Evolutionary conservation across 2,329 filamentous ascomycete genomes (phyloP).

Genomic region (Colletotrichum filicis): DNA sequence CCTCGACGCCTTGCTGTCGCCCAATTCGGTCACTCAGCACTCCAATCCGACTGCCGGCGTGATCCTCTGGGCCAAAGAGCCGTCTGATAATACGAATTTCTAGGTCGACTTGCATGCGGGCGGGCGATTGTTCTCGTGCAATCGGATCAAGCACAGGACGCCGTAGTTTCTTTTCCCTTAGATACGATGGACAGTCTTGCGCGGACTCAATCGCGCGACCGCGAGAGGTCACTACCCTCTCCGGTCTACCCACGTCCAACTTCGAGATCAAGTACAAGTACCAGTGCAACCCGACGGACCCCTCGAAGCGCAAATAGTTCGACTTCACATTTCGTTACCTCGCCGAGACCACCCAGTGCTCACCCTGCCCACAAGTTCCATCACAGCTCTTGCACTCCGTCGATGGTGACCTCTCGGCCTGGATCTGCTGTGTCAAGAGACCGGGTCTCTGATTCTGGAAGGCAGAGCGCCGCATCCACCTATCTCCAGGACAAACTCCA

Average conservation of each 20-base stretch:
- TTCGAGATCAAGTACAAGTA: slow-evolving; percentile 56
- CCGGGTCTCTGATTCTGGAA: slow-evolving; percentile 52
- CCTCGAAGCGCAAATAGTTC: slow-evolving; percentile 55
- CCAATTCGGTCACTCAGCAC: background rate
- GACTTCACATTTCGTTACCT: slow-evolving; percentile 51
- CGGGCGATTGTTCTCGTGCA: background rate
- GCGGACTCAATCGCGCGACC: slow-evolving; percentile 18
- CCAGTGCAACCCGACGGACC: slow-evolving; percentile 39
- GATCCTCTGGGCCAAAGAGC: slow-evolving; percentile 4
- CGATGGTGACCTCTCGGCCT: slow-evolving; percentile 47
- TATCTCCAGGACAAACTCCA: slow-evolving; percentile 67
- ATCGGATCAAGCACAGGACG: background rate
- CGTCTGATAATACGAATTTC: background rate
- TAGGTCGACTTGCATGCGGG: background rate
- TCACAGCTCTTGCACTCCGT: slow-evolving; percentile 50
- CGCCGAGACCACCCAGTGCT: slow-evolving; percentile 47
- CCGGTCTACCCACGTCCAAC: slow-evolving; percentile 51
- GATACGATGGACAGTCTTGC: slow-evolving; percentile 25
- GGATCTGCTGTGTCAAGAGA: slow-evolving; percentile 55
- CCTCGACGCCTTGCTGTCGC: background rate
- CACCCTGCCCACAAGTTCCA: slow-evolving; percentile 53
- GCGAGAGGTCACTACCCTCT: slow-evolving; percentile 27
- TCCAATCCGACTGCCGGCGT: slow-evolving; percentile 4
- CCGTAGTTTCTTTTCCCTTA: background rate
- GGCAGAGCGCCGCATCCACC: slow-evolving; percentile 56